Conservation (phyloP, 331 rosid genomes). For the Quercus lobata region DNA sequence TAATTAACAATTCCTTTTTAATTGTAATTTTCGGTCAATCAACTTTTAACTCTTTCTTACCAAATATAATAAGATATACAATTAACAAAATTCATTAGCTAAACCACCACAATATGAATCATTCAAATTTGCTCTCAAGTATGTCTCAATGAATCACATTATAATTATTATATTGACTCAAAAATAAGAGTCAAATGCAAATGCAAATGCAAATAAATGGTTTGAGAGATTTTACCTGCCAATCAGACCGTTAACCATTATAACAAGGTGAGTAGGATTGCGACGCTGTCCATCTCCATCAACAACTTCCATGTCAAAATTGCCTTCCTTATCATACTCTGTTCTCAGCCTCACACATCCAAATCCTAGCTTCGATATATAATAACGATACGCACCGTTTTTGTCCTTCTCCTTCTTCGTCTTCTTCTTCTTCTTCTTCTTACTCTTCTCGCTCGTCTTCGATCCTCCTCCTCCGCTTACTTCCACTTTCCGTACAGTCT, state of each 20-base stretch:
- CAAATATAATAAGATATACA: too few relatives aligned
- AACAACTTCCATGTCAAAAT: constrained; percentile 54
- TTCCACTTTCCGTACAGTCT: not conserved
- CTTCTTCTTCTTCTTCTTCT: not conserved
- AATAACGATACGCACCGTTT: not conserved
- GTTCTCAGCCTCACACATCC: constrained; percentile 37
- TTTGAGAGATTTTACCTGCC: constrained; percentile 45
- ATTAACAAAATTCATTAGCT: too few relatives aligned
- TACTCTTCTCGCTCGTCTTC: not conserved
- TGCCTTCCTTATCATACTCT: constrained; percentile 26
- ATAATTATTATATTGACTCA: not conserved
- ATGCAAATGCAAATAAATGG: not conserved
- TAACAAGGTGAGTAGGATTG: constrained; percentile 58
- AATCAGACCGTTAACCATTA: constrained; percentile 82
- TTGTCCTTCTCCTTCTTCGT: constrained; percentile 6
- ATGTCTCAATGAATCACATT: not conserved
- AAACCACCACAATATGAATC: too few relatives aligned
- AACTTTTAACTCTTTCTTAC: too few relatives aligned
- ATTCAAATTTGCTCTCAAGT: not conserved
- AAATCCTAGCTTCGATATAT: constrained; percentile 29
- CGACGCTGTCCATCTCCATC: constrained; percentile 35
- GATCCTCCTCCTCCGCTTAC: constrained; percentile 11
- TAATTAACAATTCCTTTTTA: too few relatives aligned
- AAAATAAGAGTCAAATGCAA: not conserved
- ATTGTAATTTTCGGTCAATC: not conserved